Base-by-base conservation (phyloP, 2,329 filamentous ascomycete species). In the Diaporthe eres region DNA sequence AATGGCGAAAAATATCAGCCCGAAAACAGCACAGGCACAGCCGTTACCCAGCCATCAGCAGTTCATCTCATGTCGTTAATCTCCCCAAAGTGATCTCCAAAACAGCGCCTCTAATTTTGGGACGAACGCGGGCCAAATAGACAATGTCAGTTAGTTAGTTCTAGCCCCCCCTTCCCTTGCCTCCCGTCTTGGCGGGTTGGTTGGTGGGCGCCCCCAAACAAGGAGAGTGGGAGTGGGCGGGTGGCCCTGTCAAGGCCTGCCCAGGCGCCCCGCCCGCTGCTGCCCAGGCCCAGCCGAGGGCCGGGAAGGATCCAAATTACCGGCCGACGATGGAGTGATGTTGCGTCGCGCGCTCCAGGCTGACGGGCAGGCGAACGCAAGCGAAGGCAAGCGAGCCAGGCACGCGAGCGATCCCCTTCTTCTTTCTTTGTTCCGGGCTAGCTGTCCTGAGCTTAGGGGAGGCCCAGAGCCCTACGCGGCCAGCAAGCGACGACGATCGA, bases 231-330 rank as follows among this genome's bases (percentile, higher is more conserved):
- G 19, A 60, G 57, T 47, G 60, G 12, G 22, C 37, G n/a, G 37
- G 39, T 42, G 51, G 61, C 25, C 42, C 42, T n/a, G 42, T 31
- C 53, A 31, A 60, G 19, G 57, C 53, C 58, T 34, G 22, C 37
- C 39, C 22, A 7, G 17, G 10, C 60, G 42, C 49, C 9, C 34
- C 10, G 17, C 19, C 57, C 17, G 34, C 58, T 34, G 22, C 37
- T 31, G 22, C 37, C 37, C 19, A 7, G 17, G 22, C 60, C 61
- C 51, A 53, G 8, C 42, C 28, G 25, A 34, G 65, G 49, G 31
- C 22, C 65, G 61, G 61, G 42, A 65, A 65, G 61, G 61, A 70
- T 42, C n/a, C 49, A 70, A 70, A 70, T 70, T 70, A 70, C 65
- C 65, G 65, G 49, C 47, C 65, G 34, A 28, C 65, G 63, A 53